These are phyloP conservation scores for Beauveria sp. DNA, from an alignment of 2,329 filamentous ascomycete genomes.

Conservation along the genomic window DNA sequence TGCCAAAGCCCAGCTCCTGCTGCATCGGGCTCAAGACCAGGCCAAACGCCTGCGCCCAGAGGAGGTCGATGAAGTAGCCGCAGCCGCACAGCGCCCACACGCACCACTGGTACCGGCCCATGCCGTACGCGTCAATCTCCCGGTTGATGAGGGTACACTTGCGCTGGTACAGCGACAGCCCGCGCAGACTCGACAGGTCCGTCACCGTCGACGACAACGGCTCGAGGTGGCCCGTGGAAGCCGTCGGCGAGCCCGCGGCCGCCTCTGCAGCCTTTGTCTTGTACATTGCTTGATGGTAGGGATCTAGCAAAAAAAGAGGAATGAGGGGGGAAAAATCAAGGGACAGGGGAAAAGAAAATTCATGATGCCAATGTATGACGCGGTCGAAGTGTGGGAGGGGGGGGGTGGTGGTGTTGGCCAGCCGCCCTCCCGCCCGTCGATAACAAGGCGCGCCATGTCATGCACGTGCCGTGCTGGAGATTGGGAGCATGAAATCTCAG, in stretches of 20 bases:
- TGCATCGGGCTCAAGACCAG: slow-evolving; percentile 45
- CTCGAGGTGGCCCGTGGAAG: not conserved
- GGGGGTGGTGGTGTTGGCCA: too few species aligned
- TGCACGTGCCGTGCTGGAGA: not conserved
- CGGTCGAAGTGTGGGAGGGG: too few species aligned
- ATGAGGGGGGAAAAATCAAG: too few species aligned
- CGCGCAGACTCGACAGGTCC: slow-evolving; percentile 16
- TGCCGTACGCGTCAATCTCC: slow-evolving; percentile 44
- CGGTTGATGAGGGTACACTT: slow-evolving; percentile 29
- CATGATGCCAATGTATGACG: too few species aligned
- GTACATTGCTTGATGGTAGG: not conserved
- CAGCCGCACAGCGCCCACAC: slow-evolving; percentile 46
- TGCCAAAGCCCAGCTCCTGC: slow-evolving; percentile 47
- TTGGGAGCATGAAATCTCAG: not conserved
- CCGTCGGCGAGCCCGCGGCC: not conserved
- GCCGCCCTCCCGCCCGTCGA: too few species aligned
- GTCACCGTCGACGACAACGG: not conserved
- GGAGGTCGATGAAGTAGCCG: slow-evolving; percentile 46
- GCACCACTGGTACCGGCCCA: slow-evolving; percentile 46
- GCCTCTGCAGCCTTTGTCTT: not conserved
- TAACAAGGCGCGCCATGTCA: too few species aligned
- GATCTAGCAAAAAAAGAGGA: too few species aligned
- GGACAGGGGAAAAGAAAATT: too few species aligned
- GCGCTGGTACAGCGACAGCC: slow-evolving; percentile 25
- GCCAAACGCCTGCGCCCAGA: slow-evolving; percentile 52